These are phyloP conservation scores for Schizophyllum amplum DNA, from an alignment of 1,284 basidiomycete genomes.

Conservation along the genomic window DNA sequence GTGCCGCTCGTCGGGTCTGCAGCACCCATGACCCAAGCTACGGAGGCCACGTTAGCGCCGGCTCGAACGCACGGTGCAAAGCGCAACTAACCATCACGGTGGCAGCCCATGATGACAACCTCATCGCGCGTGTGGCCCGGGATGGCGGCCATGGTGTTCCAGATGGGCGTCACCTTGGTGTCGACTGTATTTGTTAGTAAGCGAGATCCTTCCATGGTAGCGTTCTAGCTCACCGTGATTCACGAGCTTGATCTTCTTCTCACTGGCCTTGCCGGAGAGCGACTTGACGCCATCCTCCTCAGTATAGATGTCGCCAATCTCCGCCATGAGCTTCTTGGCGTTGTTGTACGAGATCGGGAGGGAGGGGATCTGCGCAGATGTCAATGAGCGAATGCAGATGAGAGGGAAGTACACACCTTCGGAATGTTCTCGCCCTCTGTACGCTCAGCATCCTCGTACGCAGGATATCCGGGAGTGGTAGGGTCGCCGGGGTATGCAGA, in stretches of 20 bases:
- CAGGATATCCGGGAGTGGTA: constrained; percentile 80
- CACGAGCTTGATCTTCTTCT: constrained; percentile 42
- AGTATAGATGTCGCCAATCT: constrained; percentile 35
- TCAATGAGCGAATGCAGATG: too few species aligned
- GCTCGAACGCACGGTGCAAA: not conserved
- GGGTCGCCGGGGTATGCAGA: constrained; percentile 81
- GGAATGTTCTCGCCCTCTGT: constrained; percentile 67
- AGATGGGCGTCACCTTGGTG: constrained; percentile 72
- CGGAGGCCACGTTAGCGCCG: not conserved
- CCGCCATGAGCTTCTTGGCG: constrained; percentile 51
- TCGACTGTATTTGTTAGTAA: constrained; percentile 39
- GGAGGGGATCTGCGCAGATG: constrained; percentile 57
- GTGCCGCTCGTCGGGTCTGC: constrained; percentile 79
- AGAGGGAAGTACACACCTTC: not conserved
- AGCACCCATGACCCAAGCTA: constrained; percentile 50
- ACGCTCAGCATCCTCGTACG: constrained; percentile 79
- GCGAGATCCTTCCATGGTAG: not conserved
- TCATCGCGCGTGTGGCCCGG: constrained; percentile 70
- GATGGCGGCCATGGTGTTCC: constrained; percentile 82
- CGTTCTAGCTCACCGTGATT: constrained; percentile 46
- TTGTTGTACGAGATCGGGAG: constrained; percentile 70
- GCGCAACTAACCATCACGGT: constrained; percentile 51
- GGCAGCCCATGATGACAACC: constrained; percentile 68
- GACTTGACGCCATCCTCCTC: constrained; percentile 5
- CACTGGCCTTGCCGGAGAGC: constrained; percentile 42